These are phyloP conservation scores for Claviceps maximensis DNA, from an alignment of 2,329 filamentous ascomycete species.

Conservation along the genomic window DNA sequence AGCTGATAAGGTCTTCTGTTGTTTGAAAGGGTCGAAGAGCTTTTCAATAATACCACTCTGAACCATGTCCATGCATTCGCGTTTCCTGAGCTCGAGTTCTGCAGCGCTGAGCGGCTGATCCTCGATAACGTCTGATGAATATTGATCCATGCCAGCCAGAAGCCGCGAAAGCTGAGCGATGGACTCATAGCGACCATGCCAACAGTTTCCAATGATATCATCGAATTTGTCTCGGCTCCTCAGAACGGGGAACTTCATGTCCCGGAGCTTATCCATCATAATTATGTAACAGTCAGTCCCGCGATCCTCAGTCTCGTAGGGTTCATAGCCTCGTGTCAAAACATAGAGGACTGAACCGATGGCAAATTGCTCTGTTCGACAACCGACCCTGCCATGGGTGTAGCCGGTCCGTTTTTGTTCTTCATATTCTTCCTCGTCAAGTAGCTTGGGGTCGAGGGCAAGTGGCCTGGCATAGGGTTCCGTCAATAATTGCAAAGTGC, in stretches of 20 bases:
- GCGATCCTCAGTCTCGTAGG: slow-evolving; percentile 5
- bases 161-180: slow-evolving; percentile 3
- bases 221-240: slow-evolving; percentile 2
- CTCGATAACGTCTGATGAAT: slow-evolving; percentile 1
- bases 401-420: slow-evolving; percentile 1
- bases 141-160: slow-evolving; percentile 3
- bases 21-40: not conserved
- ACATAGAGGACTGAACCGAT: slow-evolving; percentile 6
- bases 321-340: slow-evolving; percentile 6
- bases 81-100: not conserved
- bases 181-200: slow-evolving; percentile 6
- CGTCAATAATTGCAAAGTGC: slow-evolving; percentile 2
- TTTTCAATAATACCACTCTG: slow-evolving; percentile 1
- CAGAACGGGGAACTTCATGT: slow-evolving; percentile 6
- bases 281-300: slow-evolving; percentile 4
- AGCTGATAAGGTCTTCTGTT: too few species aligned
- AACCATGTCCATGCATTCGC: slow-evolving; percentile 1
- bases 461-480: slow-evolving; percentile 7
- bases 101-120: not conserved
- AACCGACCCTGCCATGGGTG: slow-evolving; percentile 5
- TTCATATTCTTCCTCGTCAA: slow-evolving; percentile 2
- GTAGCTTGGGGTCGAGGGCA: too few species aligned
- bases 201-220: slow-evolving; percentile 6
- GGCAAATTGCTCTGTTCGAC: slow-evolving; percentile 7
- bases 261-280: slow-evolving; percentile 3